Evolutionary conservation across 768 basidiomycete genomes (phyloP).

Genomic region (Favolaschia claudopus): DNA sequence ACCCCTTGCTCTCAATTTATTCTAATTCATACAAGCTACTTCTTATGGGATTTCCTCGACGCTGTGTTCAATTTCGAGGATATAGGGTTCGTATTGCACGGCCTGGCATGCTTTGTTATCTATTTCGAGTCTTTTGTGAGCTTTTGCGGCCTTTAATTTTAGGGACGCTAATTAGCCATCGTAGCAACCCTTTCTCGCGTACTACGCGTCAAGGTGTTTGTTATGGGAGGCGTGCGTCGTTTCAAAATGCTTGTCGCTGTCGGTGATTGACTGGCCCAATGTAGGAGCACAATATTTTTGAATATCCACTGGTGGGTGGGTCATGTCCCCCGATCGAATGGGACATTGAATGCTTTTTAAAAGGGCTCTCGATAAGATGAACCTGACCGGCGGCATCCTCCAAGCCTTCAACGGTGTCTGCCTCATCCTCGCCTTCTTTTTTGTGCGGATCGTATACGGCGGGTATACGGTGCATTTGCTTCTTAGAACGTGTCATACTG

Average conservation of each 20-base stretch:
- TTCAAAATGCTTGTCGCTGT: background rate
- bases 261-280: conserved; percentile 3
- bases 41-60: conserved; percentile 86
- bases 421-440: conserved; percentile 73
- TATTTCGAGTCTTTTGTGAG: conserved; percentile 78
- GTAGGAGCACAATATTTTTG: conserved; percentile 83
- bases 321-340: background rate
- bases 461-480: conserved; percentile 50
- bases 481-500: background rate
- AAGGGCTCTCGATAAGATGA: conserved; percentile 82
- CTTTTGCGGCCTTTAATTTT: conserved; percentile 6
- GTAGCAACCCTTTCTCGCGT: conserved; percentile 79
- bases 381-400: conserved; percentile 68
- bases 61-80: conserved; percentile 72
- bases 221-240: conserved; percentile 78
- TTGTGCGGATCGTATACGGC: conserved; percentile 76
- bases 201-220: conserved; percentile 79
- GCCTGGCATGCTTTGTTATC: conserved; percentile 67
- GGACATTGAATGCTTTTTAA: background rate
- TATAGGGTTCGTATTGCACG: conserved; percentile 81
- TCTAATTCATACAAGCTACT: conserved; percentile 64
- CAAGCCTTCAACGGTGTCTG: conserved; percentile 78
- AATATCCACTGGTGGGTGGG: conserved; percentile 81
- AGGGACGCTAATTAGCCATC: background rate
- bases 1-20: conserved; percentile 8